phyloP scores from a whole-genome alignment of 306 rosid species.

The Vigna unguiculata region DNA sequence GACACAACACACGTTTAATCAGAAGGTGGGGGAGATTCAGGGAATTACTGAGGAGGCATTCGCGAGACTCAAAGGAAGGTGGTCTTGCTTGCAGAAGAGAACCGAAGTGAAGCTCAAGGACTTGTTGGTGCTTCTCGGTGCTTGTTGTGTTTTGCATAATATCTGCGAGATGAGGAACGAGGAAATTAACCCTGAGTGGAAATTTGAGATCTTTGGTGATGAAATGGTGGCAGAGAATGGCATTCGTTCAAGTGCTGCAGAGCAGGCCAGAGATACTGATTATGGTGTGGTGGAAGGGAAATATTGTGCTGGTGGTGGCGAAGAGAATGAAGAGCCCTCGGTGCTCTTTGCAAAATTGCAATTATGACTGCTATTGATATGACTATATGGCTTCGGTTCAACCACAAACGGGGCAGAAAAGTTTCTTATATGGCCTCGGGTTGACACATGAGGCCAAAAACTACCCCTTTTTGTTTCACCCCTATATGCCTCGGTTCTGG shows the following conservation, averaged over 20 bases:
- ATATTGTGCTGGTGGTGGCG: too few species aligned
- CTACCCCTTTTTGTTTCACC: too few species aligned
- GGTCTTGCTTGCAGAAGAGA: constrained; percentile 90
- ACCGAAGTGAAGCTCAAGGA: constrained; percentile 85
- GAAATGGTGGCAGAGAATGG: constrained; percentile 63
- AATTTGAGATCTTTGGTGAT: constrained; percentile 69
- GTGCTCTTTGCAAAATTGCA: too few species aligned
- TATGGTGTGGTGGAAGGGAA: constrained; percentile 99
- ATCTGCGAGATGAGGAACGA: constrained; percentile 72
- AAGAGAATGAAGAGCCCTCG: too few species aligned
- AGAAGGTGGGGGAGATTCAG: constrained; percentile 61
- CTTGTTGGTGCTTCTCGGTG: constrained; percentile 78
- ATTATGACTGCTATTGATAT: too few species aligned
- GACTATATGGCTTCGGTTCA: too few species aligned
- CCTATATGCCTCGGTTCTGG: too few species aligned
- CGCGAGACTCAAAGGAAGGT: constrained; percentile 70
- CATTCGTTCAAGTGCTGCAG: constrained; percentile 47
- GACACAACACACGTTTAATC: constrained; percentile 75
- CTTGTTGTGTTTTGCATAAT: constrained; percentile 88
- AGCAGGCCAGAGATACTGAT: constrained; percentile 78
- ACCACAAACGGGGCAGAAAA: too few species aligned
- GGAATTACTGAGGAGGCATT: constrained; percentile 67
- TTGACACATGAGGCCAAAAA: too few species aligned
- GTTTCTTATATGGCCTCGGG: too few species aligned
- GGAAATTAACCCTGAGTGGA: constrained; percentile 56